Conservation (phyloP, 2,329 filamentous ascomycete species). For the Plenodomus biglobosus region DNA sequence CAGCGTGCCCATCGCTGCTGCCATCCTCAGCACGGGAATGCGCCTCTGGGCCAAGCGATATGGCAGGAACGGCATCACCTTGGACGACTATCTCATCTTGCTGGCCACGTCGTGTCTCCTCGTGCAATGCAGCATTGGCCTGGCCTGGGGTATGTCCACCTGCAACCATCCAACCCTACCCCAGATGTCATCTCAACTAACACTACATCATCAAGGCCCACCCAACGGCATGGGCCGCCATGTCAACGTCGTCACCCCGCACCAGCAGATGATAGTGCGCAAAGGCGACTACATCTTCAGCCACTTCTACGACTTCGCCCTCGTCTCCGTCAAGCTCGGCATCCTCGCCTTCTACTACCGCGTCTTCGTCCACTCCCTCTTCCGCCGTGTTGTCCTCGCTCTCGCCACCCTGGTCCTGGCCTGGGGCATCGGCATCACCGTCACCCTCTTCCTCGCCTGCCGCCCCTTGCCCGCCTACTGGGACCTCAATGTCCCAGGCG, state of each 20-base stretch:
- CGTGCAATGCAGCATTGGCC: conserved; percentile 32
- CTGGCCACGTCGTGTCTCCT: conserved; percentile 36
- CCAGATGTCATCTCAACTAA: not conserved
- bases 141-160: conserved; percentile 27
- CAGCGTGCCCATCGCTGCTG: conserved; percentile 33
- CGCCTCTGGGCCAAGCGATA: conserved; percentile 34
- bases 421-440: conserved; percentile 39
- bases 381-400: conserved; percentile 31
- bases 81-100: conserved; percentile 38
- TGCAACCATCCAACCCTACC: not conserved
- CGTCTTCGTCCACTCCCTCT: conserved; percentile 34
- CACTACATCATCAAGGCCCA: conserved; percentile 26
- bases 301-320: conserved; percentile 40
- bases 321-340: conserved; percentile 35
- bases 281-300: conserved; percentile 41
- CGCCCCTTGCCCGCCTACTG: conserved; percentile 35
- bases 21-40: conserved; percentile 27
- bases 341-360: conserved; percentile 41
- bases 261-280: conserved; percentile 36
- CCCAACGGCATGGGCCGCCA: conserved; percentile 39
- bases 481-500: conserved; percentile 29
- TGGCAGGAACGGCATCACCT: conserved; percentile 36
- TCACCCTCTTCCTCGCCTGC: conserved; percentile 33
- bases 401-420: conserved; percentile 31
- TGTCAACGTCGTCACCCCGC: conserved; percentile 29